Base-by-base conservation (phyloP, 345 rosid species). In the Citrus maxima region DNA sequence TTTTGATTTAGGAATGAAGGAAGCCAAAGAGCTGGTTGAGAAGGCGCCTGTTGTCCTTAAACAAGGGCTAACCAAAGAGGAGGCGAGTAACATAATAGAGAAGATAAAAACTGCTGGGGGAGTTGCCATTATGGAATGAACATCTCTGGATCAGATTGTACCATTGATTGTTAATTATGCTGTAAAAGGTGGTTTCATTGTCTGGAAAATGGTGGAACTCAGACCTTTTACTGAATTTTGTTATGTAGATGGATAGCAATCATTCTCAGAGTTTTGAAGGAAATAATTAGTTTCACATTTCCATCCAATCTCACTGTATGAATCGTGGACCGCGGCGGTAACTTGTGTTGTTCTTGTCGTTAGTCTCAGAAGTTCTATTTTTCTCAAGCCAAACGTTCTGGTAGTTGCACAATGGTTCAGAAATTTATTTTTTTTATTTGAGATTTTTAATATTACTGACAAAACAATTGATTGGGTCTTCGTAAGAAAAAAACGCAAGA, bases 21-120 rank as follows among this genome's bases (percentile, higher is more conserved):
- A 88, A 81, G 90, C 89, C 42, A 88, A 88, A 62, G 88, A 86
- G 4, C 84, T 88, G 78, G 89, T 88, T 42, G 89, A 88, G 80
- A 88, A 86, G 75, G 86, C 60, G 4, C 90, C 90, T 59, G 82
- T 51, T 51, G 21, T 86, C 67, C 85, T 88, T 40, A 88, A 88
- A 74, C 85, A 88, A 58, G 88, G 90, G 35, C 75, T 86, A 32
- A 78, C 87, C 32, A 86, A 86, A 77, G 91, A 88, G 62, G 91
- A 88, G 80, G 91, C 86, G 30, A 81, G 77, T 78, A 77, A 24
- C 30, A 84, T 85, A 24, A 78, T 85, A 30, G 86, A 83, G 78
- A 88, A 88, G 85, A 81, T 86, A 38, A 85, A 86, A 73, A 83
- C 90, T 28, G 90, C 80, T 4, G 90, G 90, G 67, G 89, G 89